Conservation (phyloP, 2,329 filamentous ascomycete genomes). For the Plectosphaerella sp. region DNA sequence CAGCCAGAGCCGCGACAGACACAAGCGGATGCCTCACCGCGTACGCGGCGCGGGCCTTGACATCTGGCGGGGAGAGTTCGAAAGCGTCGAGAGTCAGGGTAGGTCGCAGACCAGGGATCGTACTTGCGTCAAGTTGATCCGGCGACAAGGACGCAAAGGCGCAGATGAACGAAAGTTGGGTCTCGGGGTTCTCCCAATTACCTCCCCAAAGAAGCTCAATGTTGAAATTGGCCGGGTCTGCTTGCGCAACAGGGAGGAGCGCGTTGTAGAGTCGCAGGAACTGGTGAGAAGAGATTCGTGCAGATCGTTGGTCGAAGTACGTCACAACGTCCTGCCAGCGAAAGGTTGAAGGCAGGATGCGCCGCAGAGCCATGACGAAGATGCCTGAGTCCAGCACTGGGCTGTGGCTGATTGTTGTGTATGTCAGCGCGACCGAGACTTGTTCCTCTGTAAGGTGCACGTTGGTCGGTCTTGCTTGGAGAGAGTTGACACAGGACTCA, state of each 20-base stretch:
- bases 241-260: slow-evolving; percentile 65
- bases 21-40: slow-evolving; percentile 83
- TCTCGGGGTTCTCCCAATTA: slow-evolving; percentile 78
- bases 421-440: slow-evolving; percentile 73
- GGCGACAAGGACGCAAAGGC: slow-evolving; percentile 75
- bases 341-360: slow-evolving; percentile 61
- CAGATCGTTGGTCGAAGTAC: slow-evolving; percentile 73
- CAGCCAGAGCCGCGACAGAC: slow-evolving; percentile 76
- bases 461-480: slow-evolving; percentile 47
- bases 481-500: slow-evolving; percentile 55
- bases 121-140: slow-evolving; percentile 75
- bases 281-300: slow-evolving; percentile 73
- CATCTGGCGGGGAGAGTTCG: slow-evolving; percentile 40
- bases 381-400: slow-evolving; percentile 47
- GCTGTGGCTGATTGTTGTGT: slow-evolving; percentile 54
- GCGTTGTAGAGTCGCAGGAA: slow-evolving; percentile 80
- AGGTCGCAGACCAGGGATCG: slow-evolving; percentile 74
- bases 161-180: slow-evolving; percentile 89
- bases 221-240: slow-evolving; percentile 62
- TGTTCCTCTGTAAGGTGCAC: slow-evolving; percentile 74
- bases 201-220: slow-evolving; percentile 90
- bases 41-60: slow-evolving; percentile 47
- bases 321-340: slow-evolving; percentile 68
- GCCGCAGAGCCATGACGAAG: slow-evolving; percentile 58
- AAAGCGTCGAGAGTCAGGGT: slow-evolving; percentile 67